phyloP scores from a whole-genome alignment of 148 eudicot species.

The Amaranthus hypochondriacus region DNA sequence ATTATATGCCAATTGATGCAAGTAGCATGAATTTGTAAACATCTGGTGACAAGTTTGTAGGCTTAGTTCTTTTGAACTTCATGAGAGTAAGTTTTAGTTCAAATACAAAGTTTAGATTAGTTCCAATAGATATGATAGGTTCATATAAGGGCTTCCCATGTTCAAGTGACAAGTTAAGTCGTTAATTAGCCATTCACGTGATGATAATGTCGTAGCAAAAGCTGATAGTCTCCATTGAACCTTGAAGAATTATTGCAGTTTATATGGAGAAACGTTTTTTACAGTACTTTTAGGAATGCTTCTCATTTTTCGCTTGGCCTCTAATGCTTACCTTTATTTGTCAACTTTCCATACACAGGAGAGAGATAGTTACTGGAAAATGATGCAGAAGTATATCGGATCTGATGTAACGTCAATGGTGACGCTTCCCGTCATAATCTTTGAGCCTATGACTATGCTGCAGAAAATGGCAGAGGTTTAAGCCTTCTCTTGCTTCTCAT shows the following conservation, averaged over 20 bases:
- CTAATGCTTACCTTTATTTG: slow-evolving; percentile 1
- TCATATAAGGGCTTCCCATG: too few relatives aligned
- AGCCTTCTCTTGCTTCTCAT: slow-evolving; percentile 10
- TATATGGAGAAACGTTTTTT: background rate
- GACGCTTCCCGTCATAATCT: slow-evolving; percentile 90
- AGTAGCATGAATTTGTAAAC: too few relatives aligned
- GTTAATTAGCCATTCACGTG: too few relatives aligned
- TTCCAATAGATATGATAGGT: too few relatives aligned
- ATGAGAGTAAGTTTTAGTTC: too few relatives aligned
- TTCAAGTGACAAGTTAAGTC: too few relatives aligned
- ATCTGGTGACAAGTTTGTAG: too few relatives aligned
- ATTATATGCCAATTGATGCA: too few relatives aligned
- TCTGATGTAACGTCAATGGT: slow-evolving; percentile 97
- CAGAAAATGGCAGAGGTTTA: slow-evolving; percentile 99
- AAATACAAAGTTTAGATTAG: too few relatives aligned
- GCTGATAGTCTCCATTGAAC: background rate
- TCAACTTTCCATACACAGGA: slow-evolving; percentile 42
- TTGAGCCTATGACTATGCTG: slow-evolving; percentile 99
- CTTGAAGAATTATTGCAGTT: background rate
- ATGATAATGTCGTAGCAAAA: background rate
- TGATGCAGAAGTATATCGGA: slow-evolving; percentile 96
- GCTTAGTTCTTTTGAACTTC: too few relatives aligned
- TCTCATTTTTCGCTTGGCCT: background rate
- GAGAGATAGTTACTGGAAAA: slow-evolving; percentile 85
- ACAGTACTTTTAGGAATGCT: background rate